These are phyloP conservation scores for Echinochloa phyllopogon DNA, from an alignment of 176 grass and related monocot species.

Conservation along the genomic window DNA sequence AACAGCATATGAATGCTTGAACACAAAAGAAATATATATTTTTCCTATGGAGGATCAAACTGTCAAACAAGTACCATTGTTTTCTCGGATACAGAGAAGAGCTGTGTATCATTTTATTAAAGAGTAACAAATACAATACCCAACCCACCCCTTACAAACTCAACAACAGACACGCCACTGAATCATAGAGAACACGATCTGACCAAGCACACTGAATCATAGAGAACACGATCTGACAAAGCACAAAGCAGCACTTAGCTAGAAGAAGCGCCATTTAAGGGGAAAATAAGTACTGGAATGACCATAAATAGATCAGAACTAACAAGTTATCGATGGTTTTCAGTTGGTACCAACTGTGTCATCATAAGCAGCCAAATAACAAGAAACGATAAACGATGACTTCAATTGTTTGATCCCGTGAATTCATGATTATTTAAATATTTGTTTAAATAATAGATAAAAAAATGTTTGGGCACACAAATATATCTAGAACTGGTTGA, in stretches of 20 bases:
- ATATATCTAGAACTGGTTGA: neutral
- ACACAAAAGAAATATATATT: neutral
- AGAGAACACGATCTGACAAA: neutral
- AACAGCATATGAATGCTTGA: constrained; percentile 9
- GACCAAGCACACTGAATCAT: neutral
- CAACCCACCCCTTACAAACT: neutral
- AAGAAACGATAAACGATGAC: neutral
- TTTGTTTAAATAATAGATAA: neutral
- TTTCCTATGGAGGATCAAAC: neutral
- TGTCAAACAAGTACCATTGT: neutral
- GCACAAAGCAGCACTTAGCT: neutral
- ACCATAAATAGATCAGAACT: neutral
- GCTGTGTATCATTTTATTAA: neutral
- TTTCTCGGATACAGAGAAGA: neutral
- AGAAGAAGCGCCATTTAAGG: neutral
- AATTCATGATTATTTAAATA: constrained; percentile 21
- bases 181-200: no score
- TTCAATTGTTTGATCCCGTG: constrained; percentile 2
- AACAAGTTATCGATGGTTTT: neutral
- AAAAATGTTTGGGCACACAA: neutral
- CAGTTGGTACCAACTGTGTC: neutral
- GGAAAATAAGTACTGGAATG: neutral
- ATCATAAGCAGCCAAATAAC: neutral
- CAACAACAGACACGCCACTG: neutral
- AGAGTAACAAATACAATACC: neutral